phyloP scores from a whole-genome alignment of 2,329 filamentous ascomycete genomes.

The Neonectria sp. region DNA sequence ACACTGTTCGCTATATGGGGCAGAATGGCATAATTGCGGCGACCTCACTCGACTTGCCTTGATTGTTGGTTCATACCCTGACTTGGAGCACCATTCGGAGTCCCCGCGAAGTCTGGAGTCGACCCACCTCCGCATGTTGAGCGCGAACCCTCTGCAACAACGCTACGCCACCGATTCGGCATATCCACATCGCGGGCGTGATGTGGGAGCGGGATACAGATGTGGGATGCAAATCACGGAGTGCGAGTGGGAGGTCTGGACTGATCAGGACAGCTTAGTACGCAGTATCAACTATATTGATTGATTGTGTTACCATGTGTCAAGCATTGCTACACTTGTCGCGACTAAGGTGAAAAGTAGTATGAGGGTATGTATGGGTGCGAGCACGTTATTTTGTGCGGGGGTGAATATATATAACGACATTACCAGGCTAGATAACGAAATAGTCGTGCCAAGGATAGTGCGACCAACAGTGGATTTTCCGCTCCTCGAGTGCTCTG shows the following conservation, averaged over 20 bases:
- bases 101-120: constrained; percentile 11
- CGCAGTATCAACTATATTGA: background rate
- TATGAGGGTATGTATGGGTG: constrained; percentile 24
- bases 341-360: background rate
- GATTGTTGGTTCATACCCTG: constrained; percentile 1
- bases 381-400: constrained; percentile 19
- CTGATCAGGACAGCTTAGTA: background rate
- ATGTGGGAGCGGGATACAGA: constrained; percentile 5
- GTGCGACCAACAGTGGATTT: background rate
- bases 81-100: constrained; percentile 6
- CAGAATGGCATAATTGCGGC: constrained; percentile 17
- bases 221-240: constrained; percentile 1
- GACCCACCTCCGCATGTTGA: constrained; percentile 1
- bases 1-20: constrained; percentile 4
- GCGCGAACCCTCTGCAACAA: background rate
- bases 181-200: background rate
- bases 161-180: constrained; percentile 4
- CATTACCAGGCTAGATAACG: constrained; percentile 17
- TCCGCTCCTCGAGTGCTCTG: background rate
- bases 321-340: background rate
- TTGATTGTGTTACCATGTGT: background rate
- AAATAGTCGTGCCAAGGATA: constrained; percentile 4
- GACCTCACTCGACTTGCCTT: background rate
- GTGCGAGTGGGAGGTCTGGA: background rate
- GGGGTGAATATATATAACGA: constrained; percentile 17